Percentiles rank a stretch among this genome's conserved stretches.
Conservation (phyloP, 169 alveolate species). For the Eimeria acervulina region DNA sequence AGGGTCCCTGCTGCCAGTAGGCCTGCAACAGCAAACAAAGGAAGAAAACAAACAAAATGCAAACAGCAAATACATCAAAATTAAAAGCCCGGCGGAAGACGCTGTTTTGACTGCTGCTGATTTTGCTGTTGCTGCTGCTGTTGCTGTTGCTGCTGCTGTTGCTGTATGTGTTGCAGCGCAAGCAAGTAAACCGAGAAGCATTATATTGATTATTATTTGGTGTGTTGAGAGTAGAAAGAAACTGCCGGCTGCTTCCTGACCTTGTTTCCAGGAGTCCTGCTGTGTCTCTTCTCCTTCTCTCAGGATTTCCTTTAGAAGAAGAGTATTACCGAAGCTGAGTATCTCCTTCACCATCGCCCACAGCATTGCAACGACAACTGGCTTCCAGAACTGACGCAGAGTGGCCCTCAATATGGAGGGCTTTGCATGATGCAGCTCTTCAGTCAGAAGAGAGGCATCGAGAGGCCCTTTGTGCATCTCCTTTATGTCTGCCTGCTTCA, state of each 20-base stretch:
- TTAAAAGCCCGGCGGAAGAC: too few relatives aligned
- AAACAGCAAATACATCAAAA: too few relatives aligned
- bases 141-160: too few relatives aligned
- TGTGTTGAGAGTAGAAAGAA: too few relatives aligned
- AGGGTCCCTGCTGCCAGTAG: constrained; percentile 15
- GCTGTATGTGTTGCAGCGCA: background rate
- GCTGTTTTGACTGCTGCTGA: too few relatives aligned
- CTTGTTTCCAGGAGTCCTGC: background rate
- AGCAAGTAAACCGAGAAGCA: background rate
- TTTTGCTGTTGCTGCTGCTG: too few relatives aligned
- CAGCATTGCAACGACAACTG: background rate
- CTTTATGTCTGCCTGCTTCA: constrained; percentile 20
- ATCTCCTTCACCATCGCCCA: background rate
- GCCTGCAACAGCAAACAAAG: background rate
- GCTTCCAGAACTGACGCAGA: background rate
- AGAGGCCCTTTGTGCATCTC: constrained; percentile 1
- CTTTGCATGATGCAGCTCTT: background rate
- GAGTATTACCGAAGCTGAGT: constrained; percentile 47
- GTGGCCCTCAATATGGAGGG: constrained; percentile 30
- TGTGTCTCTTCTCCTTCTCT: background rate
- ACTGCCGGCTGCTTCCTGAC: background rate
- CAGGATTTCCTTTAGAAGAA: constrained; percentile 13
- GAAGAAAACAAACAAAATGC: background rate
- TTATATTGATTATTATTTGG: background rate
- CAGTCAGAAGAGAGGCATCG: background rate